Evolutionary conservation across 2,329 filamentous ascomycete species (phyloP), one percentile per base, ranked within the genome.

Genomic region (Elsinoe perseae): DNA sequence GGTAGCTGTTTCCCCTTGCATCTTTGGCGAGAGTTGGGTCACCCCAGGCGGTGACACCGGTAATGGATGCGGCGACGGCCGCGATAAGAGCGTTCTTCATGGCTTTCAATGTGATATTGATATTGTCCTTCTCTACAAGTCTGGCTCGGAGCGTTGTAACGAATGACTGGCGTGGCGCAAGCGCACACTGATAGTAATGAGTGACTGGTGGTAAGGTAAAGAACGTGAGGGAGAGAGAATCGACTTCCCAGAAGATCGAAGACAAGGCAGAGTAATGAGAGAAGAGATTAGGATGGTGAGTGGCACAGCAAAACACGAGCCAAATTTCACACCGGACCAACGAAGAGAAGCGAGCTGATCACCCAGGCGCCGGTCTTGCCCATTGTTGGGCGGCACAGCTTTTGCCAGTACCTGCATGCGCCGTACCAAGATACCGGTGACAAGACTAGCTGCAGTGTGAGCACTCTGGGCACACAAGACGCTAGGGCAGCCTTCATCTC

Each of bases 1-100:
- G 87, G 72, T 84, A 88, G 73, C 72, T 84, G 69, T 87, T 88
- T 59, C 81, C 80, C 38, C 55, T 61, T 59, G 64, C 64, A 57
- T 69, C 65, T 52, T 60, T 62, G 56, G 61, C 62, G 34, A 65
- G 66, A 42, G 65, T 56, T 40, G 63, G 34, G 58, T 66, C 68
- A 36, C 66, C 56, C 32, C 62, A 62, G 44, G 62, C 62, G 48
- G 56, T 55, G 25, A 40, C 58, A 36, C 58, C 58, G 42, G 56
- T 50, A 34, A 60, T 54, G 46, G 56, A 46, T 2, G 58, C 58
- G 54, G 58, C 58, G 46, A 60, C 20, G 56, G 56, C 30, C 34
- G 58, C 56, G 34, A 54, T 50, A 30, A 57, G 48, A 16, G 58
- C 42, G 58, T 58, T 60, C 56, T 53, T 60, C 48, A 50, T 58